Base-by-base conservation (phyloP, 2,329 filamentous ascomycete species). In the Nemania sp. region DNA sequence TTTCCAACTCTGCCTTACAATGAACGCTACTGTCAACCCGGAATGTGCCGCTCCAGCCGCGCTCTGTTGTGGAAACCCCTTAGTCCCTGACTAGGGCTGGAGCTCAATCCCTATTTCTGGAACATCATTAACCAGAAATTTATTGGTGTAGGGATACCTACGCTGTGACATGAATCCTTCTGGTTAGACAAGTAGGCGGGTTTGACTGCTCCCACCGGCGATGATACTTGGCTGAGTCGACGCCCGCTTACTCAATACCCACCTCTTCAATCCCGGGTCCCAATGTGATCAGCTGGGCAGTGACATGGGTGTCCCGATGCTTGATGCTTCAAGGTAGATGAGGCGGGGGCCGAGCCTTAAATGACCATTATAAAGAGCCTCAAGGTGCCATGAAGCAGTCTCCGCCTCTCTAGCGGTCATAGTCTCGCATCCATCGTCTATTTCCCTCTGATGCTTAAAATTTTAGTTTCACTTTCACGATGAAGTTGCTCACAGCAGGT, bases 401-500 rank as follows among this genome's bases (percentile, higher is more conserved):
- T 18, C n/a, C 15, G 39, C n/a, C 20, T 34, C 2, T 39, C 17
- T 10, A 21, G 34, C 15, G 1, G 29, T 42, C n/a, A 20, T 21
- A 35, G 47, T 17, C 15, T 7, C 29, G 11, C n/a, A 7, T n/a
- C 3, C 17, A 25, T 18, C 1, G n/a, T 18, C 18, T 10, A 11
- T 35, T 60, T 21, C 13, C 13, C 12, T 42, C 15, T 5, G 2
- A 25, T 55, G n/a, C 40, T 12, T 29, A n/a, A 53, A 43, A 20
- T 6, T 17, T 15, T 29, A 11, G 34, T 29, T 29, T 47, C n/a
- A 37, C 32, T 12, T 25, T 50, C 42, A 10, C 54, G 5, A 64
- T 64, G 62, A 59, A 64, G 58, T 54, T 58, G 40, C 12, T 64
- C 29, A 52, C 51, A 59, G 51, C 54, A 45, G 49, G 50, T 21